Percentiles rank a stretch among this genome's conserved stretches.
These are phyloP conservation scores for Nematodospora valgi DNA, from an alignment of 805 yeast genomes.

Conservation along the genomic window DNA sequence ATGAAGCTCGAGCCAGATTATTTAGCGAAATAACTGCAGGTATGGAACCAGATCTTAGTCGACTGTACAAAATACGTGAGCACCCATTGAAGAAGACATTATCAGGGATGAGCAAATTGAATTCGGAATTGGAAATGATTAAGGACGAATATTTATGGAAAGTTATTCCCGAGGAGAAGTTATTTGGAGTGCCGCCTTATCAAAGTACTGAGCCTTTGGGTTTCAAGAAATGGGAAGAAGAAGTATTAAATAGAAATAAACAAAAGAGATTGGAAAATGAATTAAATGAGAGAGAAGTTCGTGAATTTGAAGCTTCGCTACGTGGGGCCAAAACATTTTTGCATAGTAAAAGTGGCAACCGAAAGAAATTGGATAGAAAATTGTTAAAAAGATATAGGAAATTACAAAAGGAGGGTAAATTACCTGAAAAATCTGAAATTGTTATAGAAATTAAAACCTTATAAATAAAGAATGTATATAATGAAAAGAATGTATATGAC, in stretches of 20 bases:
- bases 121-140: conserved; percentile 30
- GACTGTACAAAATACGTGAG: conserved; percentile 26
- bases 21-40: conserved; percentile 12
- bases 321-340: conserved; percentile 23
- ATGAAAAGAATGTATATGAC: conserved; percentile 2
- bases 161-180: conserved; percentile 30
- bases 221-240: conserved; percentile 36
- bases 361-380: conserved; percentile 36
- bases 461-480: too few relatives aligned
- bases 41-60: conserved; percentile 23
- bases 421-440: conserved; percentile 5
- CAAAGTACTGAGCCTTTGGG: conserved; percentile 22
- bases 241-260: conserved; percentile 19
- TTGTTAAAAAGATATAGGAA: conserved; percentile 30
- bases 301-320: conserved; percentile 17
- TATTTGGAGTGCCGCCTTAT: conserved; percentile 35
- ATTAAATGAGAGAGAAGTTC: conserved; percentile 19
- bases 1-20: neutral
- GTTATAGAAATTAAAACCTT: too few relatives aligned
- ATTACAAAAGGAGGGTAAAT: conserved; percentile 24
- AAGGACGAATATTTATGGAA: conserved; percentile 41
- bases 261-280: conserved; percentile 16
- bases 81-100: conserved; percentile 37
- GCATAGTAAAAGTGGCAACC: conserved; percentile 7
- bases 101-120: conserved; percentile 37